Conservation (phyloP, 2,329 filamentous ascomycete species). For the Claviceps sp. region DNA sequence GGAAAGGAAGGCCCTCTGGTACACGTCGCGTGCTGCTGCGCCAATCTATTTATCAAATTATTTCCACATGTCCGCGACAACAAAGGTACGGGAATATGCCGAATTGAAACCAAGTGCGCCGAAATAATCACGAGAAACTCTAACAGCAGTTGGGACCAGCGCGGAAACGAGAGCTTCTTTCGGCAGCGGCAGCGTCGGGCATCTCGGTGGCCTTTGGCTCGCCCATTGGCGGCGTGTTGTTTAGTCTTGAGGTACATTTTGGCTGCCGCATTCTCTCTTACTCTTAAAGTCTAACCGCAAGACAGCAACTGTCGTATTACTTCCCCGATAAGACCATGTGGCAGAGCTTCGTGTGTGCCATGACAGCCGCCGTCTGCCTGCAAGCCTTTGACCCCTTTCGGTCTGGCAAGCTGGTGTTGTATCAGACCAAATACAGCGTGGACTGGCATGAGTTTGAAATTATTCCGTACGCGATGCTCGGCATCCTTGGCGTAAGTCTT, state of each 20-base stretch:
- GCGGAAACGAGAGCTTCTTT: conserved; percentile 83
- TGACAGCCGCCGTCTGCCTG: conserved; percentile 91
- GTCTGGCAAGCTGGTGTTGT: conserved; percentile 88
- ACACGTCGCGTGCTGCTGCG: conserved; percentile 92
- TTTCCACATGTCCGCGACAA: conserved; percentile 71
- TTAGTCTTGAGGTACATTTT: conserved; percentile 66
- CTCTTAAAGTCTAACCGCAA: not conserved
- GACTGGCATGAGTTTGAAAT: conserved; percentile 94
- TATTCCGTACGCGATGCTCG: conserved; percentile 73
- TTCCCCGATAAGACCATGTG: conserved; percentile 99
- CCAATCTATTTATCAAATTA: conserved; percentile 84
- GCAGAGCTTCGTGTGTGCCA: conserved; percentile 98
- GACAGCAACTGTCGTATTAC: conserved; percentile 80
- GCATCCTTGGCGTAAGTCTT: conserved; percentile 55
- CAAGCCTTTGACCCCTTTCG: conserved; percentile 91
- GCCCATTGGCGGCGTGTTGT: conserved; percentile 85
- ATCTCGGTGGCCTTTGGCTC: conserved; percentile 92
- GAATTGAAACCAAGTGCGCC: not conserved
- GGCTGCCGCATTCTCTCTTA: too few species aligned
- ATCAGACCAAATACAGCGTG: conserved; percentile 84
- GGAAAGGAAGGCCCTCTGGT: conserved; percentile 93
- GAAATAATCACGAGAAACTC: not conserved
- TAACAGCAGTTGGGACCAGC: conserved; percentile 32
- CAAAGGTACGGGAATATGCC: conserved; percentile 47
- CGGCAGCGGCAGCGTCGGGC: conserved; percentile 79